Evolutionary conservation across 345 rosid genomes (phyloP), one percentile per base, ranked within the genome.

Genomic region (Eucalyptus tenuipes): DNA sequence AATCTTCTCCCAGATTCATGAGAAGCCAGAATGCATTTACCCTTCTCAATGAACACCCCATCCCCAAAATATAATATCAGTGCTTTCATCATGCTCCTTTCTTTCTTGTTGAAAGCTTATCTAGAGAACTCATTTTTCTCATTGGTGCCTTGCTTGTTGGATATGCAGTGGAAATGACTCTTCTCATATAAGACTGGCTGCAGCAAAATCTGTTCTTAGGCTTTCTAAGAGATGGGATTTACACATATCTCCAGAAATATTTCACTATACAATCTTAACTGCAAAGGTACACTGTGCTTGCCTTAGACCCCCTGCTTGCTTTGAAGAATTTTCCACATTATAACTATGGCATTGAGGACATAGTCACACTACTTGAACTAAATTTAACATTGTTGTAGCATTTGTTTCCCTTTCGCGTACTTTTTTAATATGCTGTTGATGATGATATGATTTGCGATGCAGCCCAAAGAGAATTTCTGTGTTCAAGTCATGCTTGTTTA

Each of bases 181-280:
- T 88, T 92, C 91, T 88, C 89, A 93, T 87, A 79, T 94, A 64
- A 95, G 97, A 94, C 89, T 96, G 89, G 97, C 97, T 91, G 97
- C 98, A 86, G 96, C 99, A 89, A 96, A 96, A 93, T 94, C 98
- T 89, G 93, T 97, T 90, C 94, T 97, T 86, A 94, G 86, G 88
- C 97, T 97, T 88, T 95, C 99, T 85, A 95, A 95, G 91, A 97
- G 94, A 95, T 97, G 97, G 99, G 98, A 97, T 96, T 92, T 96
- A 85, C 94, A 95, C 91, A 93, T 97, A 89, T 92, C 97, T 86
- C 96, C 99, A 31, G 93, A 93, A 88, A 86, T 94, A 75, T 97
- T 96, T 85, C 93, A 90, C 87, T 90, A 88, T 66, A 95, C 98
- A 71, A 88, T 96, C 86, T 89, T 92, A 92, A 91, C 94, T 87